Base-by-base conservation (phyloP, 1,139 yeast species). In the Lodderomyces parapsilosis region DNA sequence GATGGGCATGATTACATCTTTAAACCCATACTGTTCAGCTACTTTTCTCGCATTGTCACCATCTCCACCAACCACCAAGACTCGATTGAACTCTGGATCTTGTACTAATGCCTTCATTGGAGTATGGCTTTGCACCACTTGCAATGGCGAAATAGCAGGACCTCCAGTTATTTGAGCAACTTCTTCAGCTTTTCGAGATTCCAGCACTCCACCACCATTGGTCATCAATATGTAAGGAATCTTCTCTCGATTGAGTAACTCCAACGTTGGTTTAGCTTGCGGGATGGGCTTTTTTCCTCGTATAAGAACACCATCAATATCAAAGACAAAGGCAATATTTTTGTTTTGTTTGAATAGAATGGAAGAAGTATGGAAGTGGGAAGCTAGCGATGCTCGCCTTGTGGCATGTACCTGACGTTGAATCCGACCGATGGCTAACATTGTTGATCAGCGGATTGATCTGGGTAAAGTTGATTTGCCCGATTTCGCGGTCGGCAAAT, bases 131-230 rank as follows among this genome's bases (percentile, higher is more conserved):
- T 88, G 96, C 11, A 93, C 81, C 34, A 93, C 69, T 58, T 91
- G 97, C 38, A 74, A 65, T 4, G 81, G 77, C 7, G 77, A 71
- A 17, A 88, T 67, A 1, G 69, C 63, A 5, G 71, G 74, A 11
- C 34, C 19, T 7, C 41, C 45, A 28, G 87, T 61, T 25, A 66
- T 65, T n/a, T 66, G 55, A 3, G 84, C 73, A 13, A 93, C 64
- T 42, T 74, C 79, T 5, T 70, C 68, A 1, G 82, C 82, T 37
- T 97, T 71, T 14, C 71, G 75, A 6, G 57, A 49, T 59, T 93
- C 99, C 19, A 80, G 66, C 42, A 76, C 76, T 2, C 99, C 98
- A 6, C 99, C 99, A 22, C 99, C 98, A 59, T 93, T 93, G 17
- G 98, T 93, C 59, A 93, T 69, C 38, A 93, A 62, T 18, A 90